Conservation (phyloP, 1,139 yeast species). For the Debaryomycetaceae sp. region DNA sequence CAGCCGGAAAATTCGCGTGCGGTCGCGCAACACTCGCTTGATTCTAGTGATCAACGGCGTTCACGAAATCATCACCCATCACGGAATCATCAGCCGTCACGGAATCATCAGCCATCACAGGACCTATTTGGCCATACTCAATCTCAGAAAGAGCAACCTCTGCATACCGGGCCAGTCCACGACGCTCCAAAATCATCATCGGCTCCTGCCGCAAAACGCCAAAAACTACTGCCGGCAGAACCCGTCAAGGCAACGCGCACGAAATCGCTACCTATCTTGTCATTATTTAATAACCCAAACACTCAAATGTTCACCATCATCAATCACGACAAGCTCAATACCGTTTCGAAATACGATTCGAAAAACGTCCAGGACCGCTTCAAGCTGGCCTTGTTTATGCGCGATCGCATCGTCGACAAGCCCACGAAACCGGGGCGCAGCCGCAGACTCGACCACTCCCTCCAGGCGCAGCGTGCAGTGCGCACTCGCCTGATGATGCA, state of each 20-base stretch:
- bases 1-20: background rate
- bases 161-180: background rate
- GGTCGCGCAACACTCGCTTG: conserved; percentile 8
- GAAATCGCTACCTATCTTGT: conserved; percentile 49
- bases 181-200: background rate
- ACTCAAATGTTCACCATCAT: conserved; percentile 32
- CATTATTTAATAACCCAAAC: conserved; percentile 36
- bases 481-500: conserved; percentile 32
- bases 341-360: conserved; percentile 29
- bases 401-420: conserved; percentile 27
- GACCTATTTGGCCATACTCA: background rate
- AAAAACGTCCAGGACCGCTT: conserved; percentile 36
- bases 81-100: conserved; percentile 6
- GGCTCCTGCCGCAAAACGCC: background rate
- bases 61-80: conserved; percentile 3
- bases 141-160: background rate
- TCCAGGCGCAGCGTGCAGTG: conserved; percentile 29
- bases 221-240: conserved; percentile 5
- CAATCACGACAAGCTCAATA: conserved; percentile 32
- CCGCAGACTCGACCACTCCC: conserved; percentile 13
- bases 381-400: conserved; percentile 38
- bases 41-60: conserved; percentile 4
- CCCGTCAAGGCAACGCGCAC: conserved; percentile 53
- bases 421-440: conserved; percentile 24
- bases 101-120: background rate